phyloP scores from a whole-genome alignment of 1,139 yeast species.

The Lipomyces yarrowii region DNA sequence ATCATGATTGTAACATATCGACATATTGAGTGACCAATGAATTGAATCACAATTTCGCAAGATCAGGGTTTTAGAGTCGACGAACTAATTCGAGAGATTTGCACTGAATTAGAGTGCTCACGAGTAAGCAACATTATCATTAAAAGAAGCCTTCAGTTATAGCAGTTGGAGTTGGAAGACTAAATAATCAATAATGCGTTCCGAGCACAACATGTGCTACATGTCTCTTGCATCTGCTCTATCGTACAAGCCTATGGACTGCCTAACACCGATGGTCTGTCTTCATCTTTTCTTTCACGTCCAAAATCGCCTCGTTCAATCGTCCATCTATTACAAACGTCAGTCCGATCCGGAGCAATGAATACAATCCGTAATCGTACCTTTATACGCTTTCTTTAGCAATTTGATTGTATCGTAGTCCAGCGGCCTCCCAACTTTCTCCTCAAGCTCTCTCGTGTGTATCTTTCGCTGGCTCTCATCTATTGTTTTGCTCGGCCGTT shows the following conservation, averaged over 20 bases:
- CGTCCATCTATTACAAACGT: slow-evolving; percentile 39
- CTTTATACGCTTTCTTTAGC: slow-evolving; percentile 43
- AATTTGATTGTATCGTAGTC: slow-evolving; percentile 38
- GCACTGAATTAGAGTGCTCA: no score
- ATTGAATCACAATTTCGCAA: neutral
- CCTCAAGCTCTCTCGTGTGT: slow-evolving; percentile 38
- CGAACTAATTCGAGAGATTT: no score
- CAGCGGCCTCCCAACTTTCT: slow-evolving; percentile 42
- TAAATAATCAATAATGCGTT: neutral
- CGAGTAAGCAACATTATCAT: no score
- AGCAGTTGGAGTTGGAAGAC: neutral
- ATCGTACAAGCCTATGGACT: neutral
- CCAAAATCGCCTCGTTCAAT: slow-evolving; percentile 49
- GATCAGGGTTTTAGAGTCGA: no score
- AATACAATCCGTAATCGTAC: slow-evolving; percentile 18
- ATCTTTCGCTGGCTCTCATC: slow-evolving; percentile 33
- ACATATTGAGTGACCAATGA: neutral
- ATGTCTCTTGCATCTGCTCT: neutral
- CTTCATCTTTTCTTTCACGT: slow-evolving; percentile 43
- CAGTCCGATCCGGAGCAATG: neutral
- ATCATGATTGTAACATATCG: neutral
- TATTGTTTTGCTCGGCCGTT: slow-evolving; percentile 34
- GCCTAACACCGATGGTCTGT: slow-evolving; percentile 45
- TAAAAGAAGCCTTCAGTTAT: no score
- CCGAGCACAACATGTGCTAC: slow-evolving; percentile 8